phyloP scores from a whole-genome alignment of 2,329 filamentous ascomycete genomes.

The Venturia pyrina region DNA sequence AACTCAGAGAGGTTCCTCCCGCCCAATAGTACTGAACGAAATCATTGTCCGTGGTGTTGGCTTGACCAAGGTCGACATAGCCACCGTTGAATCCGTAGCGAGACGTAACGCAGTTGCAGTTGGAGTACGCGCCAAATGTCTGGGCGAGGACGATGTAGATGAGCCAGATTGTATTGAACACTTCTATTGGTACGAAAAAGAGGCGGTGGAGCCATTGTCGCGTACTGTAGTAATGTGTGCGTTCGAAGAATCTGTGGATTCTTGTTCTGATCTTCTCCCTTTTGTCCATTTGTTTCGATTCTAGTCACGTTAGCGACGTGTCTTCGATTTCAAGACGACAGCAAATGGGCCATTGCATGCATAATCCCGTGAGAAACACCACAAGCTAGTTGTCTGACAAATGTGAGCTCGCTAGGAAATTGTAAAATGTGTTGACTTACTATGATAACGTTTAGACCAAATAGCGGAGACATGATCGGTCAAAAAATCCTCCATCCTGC shows the following conservation, averaged over 20 bases:
- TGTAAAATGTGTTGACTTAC: not conserved
- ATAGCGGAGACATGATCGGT: not conserved
- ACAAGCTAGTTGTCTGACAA: not conserved
- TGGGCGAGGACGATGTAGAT: conserved; percentile 11
- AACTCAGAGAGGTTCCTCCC: conserved; percentile 8
- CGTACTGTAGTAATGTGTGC: not conserved
- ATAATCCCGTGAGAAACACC: not conserved
- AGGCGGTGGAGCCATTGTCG: conserved; percentile 11
- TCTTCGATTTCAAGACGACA: not conserved
- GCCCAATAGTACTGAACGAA: conserved; percentile 10
- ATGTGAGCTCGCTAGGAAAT: no score
- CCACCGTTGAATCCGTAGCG: conserved; percentile 10
- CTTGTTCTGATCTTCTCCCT: not conserved
- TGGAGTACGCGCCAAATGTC: conserved; percentile 11
- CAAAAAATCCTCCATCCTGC: not conserved
- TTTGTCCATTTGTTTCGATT: not conserved
- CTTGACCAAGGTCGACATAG: conserved; percentile 9
- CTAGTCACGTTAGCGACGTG: not conserved
- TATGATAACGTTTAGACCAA: not conserved
- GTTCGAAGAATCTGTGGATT: not conserved
- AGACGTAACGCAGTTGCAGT: conserved; percentile 12
- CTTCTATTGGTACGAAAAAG: conserved; percentile 12
- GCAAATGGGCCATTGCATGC: not conserved
- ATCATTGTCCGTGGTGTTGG: not conserved
- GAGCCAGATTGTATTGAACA: conserved; percentile 10